Evolutionary conservation across 2,329 filamentous ascomycete species (phyloP), one percentile per base, ranked within the genome.

Genomic region (Blastomyces gilchristii): DNA sequence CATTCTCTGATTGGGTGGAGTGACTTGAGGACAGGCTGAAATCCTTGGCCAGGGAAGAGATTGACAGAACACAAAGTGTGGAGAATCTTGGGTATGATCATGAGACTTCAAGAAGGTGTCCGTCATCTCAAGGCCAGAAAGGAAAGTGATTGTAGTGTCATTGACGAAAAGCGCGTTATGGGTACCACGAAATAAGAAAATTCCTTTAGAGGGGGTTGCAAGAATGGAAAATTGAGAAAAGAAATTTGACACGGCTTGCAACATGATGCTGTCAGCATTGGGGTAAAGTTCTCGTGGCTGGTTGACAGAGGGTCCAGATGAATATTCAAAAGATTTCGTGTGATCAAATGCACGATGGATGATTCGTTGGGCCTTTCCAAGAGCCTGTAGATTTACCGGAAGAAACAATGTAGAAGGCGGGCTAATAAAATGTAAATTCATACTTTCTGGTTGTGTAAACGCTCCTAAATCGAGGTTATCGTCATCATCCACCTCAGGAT

Each of bases 361-460:
- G 39, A 59, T 50, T 34, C 49, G 16, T 18, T 59, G 58, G 25
- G 58, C 58, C 58, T 34, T 34, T 49, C 43, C 58, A 59, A 59
- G 58, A 16, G 31, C 31, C 8, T 31, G 56, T 31, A 52, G 34
- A 41, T 53, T 31, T 18, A 63, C 56, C 49, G 52, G 34, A 49
- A 59, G 45, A 64, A 57, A 49, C 58, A 61, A 62, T 53, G 53
- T 25, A 53, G 28, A 53, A 54, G 60, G 47, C 25, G 54, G 52
- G 41, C 50, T 43, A 58, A 66, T 47, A 53, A 65, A 65, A 67
- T 47, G 37, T 28, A 39, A n/a, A 57, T 63, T 37, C 66, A 66
- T 67, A 67, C 66, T 67, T 62, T 66, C 66, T 14, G 63, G 64
- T 47, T 67, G 64, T 60, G 63, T 63, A 34, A 63, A 63, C 9